Base-by-base conservation (phyloP, 257 asterid species). In the Handroanthus guayacan region DNA sequence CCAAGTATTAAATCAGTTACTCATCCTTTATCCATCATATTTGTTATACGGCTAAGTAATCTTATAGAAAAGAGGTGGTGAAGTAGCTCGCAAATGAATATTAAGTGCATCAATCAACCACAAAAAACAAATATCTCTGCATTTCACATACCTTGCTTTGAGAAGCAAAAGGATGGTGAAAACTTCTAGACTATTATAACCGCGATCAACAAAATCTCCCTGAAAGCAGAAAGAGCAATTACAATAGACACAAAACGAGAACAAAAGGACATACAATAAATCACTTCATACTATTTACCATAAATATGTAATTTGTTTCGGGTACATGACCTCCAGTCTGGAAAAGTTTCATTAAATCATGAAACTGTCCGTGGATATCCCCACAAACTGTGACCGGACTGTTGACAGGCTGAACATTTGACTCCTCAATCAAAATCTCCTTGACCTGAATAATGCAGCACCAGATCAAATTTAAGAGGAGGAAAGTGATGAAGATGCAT, bases 181-280 rank as follows among this genome's bases (percentile, higher is more conserved):
- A 76, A 92, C 98, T 86, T 95, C 99, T 55, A 95, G 87, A 86
- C 99, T 95, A 81, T 95, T 95, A 78, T 95, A 95, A 69, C 99
- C 99, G 74, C 99, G 99, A 79, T 95, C 99, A 80, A 95, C 99
- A 84, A 95, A 95, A 82, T 95, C 99, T 78, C 99, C 99, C 99
- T 95, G 87, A 75, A 52, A 81, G 73, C 64, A 69, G 51, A 76
- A 75, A 51, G 57, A 67, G 45, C 51, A 75, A 82, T 58, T 64
- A 78, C 38, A 10, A 72, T 34, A 44, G 37, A 18, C 51, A 75
- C 6, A n/a, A 75, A 48, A 41, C 37, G 66, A 41, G 70, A 67
- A 77, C 18, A 39, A 62, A 34, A 31, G 50, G 17, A 64, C 10
- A 47, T 25, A 44, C 12, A 38, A 55, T 3, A 38, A 64, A 38